phyloP scores from a whole-genome alignment of 192 early-diverging fungal species.

The Mortierella hygrophila region DNA sequence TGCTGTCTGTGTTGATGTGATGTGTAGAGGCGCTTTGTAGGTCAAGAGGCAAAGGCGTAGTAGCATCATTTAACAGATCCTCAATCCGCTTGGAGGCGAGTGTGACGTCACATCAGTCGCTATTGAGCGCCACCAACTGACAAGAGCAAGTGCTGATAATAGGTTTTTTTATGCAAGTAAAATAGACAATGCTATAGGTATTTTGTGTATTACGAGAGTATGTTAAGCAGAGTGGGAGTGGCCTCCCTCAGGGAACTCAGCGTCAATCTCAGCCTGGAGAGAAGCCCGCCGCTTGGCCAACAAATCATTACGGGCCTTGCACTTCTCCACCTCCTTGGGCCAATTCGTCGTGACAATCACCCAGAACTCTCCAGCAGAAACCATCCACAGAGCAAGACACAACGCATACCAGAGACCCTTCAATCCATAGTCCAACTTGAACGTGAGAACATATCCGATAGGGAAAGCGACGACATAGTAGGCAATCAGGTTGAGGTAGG shows the following conservation, averaged over 20 bases:
- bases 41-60: not conserved
- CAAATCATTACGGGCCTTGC: conserved; percentile 17
- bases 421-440: conserved; percentile 62
- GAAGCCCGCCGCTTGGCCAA: conserved; percentile 18
- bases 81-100: not conserved
- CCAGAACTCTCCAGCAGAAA: conserved; percentile 22
- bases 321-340: conserved; percentile 33
- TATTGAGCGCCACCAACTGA: not conserved
- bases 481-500: conserved; percentile 61
- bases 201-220: not conserved
- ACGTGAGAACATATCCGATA: conserved; percentile 63
- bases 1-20: not conserved
- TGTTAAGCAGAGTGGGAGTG: not conserved
- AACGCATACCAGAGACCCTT: conserved; percentile 71
- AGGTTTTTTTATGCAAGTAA: not conserved
- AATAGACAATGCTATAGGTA: not conserved
- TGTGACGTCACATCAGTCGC: not conserved
- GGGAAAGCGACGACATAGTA: conserved; percentile 79
- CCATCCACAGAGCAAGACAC: conserved; percentile 57
- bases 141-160: too few species aligned
- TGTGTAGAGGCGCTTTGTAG: not conserved
- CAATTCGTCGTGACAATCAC: conserved; percentile 47
- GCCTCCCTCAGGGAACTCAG: conserved; percentile 5
- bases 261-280: conserved; percentile 7
- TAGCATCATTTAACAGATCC: not conserved